Conservation (phyloP, 1,139 yeast genomes). For the Saccharomyces pastorianus region DNA sequence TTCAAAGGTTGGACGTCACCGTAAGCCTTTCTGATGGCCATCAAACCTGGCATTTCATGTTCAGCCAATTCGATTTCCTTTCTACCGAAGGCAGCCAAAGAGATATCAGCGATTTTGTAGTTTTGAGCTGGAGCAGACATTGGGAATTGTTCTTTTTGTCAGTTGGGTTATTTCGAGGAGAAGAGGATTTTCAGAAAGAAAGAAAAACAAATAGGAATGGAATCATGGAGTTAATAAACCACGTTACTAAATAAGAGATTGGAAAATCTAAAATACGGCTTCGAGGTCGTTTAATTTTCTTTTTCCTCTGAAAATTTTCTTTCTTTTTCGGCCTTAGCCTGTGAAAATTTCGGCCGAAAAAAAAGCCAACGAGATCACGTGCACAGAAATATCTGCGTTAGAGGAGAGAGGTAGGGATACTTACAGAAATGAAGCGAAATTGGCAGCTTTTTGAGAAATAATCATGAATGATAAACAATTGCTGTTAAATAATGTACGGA, state of each 20-base stretch:
- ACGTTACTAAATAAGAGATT: not conserved
- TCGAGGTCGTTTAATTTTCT: not conserved
- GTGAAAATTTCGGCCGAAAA: not conserved
- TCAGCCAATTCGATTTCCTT: slow-evolving; percentile 98
- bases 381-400: not conserved
- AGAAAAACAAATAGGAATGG: not conserved
- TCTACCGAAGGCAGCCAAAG: slow-evolving; percentile 99
- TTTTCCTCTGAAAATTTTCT: not conserved
- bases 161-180: not conserved
- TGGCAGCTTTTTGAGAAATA: not conserved
- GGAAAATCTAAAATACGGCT: not conserved
- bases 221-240: not conserved
- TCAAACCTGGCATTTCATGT: slow-evolving; percentile 99
- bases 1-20: slow-evolving; percentile 90
- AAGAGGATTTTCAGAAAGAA: not conserved
- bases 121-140: slow-evolving; percentile 57
- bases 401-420: not conserved
- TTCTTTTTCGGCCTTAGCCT: not conserved
- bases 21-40: slow-evolving; percentile 93
- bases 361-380: not conserved
- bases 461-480: not conserved
- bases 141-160: slow-evolving; percentile 1
- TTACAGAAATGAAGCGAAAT: not conserved
- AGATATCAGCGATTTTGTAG: slow-evolving; percentile 97
- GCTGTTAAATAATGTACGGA: not conserved